Evolutionary conservation across 495 filamentous ascomycete species (phyloP).

Genomic region (Baudoinia panamericana): DNA sequence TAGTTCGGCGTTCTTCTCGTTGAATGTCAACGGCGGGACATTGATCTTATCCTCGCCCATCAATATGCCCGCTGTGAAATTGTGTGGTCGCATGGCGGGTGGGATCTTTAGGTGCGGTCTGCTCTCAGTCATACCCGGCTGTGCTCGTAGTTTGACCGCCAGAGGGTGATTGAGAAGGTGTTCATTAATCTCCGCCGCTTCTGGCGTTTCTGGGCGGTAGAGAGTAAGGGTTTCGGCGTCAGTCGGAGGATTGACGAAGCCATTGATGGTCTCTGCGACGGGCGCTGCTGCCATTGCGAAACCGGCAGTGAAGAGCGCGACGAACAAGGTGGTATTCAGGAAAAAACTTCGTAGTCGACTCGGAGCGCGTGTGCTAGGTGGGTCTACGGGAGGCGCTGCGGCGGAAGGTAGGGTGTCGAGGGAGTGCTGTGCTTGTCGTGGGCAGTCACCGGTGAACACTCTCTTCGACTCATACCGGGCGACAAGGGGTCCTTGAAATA

Average conservation of each 20-base stretch:
- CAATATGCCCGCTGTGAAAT: slow-evolving; percentile 71
- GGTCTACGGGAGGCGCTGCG: no score
- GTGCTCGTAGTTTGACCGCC: slow-evolving; percentile 46
- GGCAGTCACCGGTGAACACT: no score
- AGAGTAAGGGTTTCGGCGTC: slow-evolving; percentile 61
- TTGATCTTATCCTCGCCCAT: slow-evolving; percentile 61
- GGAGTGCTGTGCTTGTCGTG: no score
- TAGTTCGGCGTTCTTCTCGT: slow-evolving; percentile 53
- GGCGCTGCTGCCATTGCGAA: slow-evolving; percentile 43
- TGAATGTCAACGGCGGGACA: slow-evolving; percentile 71
- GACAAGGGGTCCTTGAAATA: no score
- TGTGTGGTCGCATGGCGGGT: slow-evolving; percentile 47
- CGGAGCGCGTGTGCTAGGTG: no score
- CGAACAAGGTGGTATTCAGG: slow-evolving; percentile 19
- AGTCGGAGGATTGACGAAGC: slow-evolving; percentile 35
- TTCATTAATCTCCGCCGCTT: slow-evolving; percentile 50
- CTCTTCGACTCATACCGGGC: no score
- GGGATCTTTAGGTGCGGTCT: slow-evolving; percentile 84
- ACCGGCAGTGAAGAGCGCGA: slow-evolving; percentile 38
- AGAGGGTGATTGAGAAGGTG: slow-evolving; percentile 67
- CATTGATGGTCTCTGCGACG: slow-evolving; percentile 32
- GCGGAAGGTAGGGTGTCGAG: no score
- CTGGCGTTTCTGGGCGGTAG: slow-evolving; percentile 50
- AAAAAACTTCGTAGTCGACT: slow-evolving; percentile 13
- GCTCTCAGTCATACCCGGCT: slow-evolving; percentile 57